A percentile compares a stretch with the other conserved stretches of the same genome.
These are phyloP conservation scores for Herpetomonas samuelpessoai DNA, from an alignment of 208 protist species.

Conservation along the genomic window DNA sequence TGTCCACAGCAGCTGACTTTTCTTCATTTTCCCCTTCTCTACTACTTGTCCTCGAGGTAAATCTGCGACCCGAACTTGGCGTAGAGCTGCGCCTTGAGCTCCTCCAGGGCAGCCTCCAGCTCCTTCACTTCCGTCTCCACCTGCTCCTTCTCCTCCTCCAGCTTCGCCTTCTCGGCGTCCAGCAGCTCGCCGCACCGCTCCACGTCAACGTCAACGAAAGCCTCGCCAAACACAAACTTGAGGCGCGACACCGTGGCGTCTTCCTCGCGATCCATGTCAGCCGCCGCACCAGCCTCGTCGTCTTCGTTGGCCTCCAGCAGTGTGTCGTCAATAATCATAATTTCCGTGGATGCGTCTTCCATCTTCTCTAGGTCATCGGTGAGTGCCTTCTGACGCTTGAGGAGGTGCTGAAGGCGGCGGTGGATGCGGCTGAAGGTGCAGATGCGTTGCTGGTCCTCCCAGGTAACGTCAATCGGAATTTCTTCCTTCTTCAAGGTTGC, in stretches of 20 bases:
- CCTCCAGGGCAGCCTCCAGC: slow-evolving; percentile 45
- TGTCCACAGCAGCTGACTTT: background rate
- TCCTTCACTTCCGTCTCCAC: slow-evolving; percentile 50
- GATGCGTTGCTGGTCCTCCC: slow-evolving; percentile 88
- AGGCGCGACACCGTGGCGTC: slow-evolving; percentile 43
- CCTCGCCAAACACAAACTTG: slow-evolving; percentile 89
- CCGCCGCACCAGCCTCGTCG: background rate
- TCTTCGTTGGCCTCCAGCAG: background rate
- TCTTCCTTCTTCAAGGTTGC: slow-evolving; percentile 36
- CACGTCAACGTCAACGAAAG: slow-evolving; percentile 70
- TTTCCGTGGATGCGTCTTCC: slow-evolving; percentile 44
- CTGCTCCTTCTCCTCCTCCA: slow-evolving; percentile 46
- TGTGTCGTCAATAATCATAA: slow-evolving; percentile 47
- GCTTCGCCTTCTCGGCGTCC: slow-evolving; percentile 42
- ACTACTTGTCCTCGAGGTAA: slow-evolving; percentile 87
- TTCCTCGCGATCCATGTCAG: background rate
- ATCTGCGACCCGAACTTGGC: slow-evolving; percentile 89
- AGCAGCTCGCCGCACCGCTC: slow-evolving; percentile 64
- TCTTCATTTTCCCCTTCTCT: slow-evolving; percentile 1
- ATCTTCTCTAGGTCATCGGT: slow-evolving; percentile 75
- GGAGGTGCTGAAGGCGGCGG: slow-evolving; percentile 58
- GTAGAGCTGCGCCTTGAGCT: slow-evolving; percentile 87
- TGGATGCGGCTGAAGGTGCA: slow-evolving; percentile 83
- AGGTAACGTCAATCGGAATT: slow-evolving; percentile 73
- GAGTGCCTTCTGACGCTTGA: slow-evolving; percentile 19